Base-by-base conservation (phyloP, 2,329 filamentous ascomycete species). In the Didymella sp. region DNA sequence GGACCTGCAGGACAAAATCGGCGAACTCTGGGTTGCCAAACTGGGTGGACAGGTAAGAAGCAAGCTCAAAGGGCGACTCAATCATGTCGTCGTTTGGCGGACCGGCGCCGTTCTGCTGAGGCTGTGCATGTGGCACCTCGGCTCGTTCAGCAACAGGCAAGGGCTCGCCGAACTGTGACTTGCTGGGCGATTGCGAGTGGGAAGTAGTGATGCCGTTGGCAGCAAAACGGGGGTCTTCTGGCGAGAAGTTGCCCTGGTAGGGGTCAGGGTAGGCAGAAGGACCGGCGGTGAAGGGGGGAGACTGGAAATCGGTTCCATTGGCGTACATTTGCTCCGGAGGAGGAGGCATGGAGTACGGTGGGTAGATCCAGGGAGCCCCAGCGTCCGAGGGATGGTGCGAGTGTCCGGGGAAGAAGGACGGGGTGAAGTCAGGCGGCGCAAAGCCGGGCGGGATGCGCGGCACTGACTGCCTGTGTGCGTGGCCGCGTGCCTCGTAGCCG, bases 11-110 rank as follows among this genome's bases (percentile, higher is more conserved):
- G 25, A 75, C 57, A 47, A 69, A 73, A 42, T 78, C 76, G 28
- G 74, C 72, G 46, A 74, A 75, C 22, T 75, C 70, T 13, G 67
- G 69, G 38, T 71, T 73, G 21, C 69, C 72, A 46, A 76, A 75
- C 28, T 74, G 69, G 3, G 68, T 60, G 9, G 64, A 68, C 7
- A 77, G 46, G 42, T 76, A 76, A 3, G 66, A 61, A 5, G 67
- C 70, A n/a, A 75, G 66, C 46, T 71, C 71, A 24, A 72, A 70
- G 2, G 67, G 61, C 4, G 65, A 66, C 22, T 71, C 63, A 15
- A 67, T 64, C n/a, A 69, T 58, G 22, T 65, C 64, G 24, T 66
- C 60, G 19, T 58, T 58, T 1, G 53, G 60, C 21, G 53, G 38
- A 2, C 50, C 40, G 27, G 21, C 41, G 15, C 65, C 65, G 45